Evolutionary conservation across 2,329 filamentous ascomycete species (phyloP), one percentile per base, ranked within the genome.

Genomic region (Ophiostoma montium): DNA sequence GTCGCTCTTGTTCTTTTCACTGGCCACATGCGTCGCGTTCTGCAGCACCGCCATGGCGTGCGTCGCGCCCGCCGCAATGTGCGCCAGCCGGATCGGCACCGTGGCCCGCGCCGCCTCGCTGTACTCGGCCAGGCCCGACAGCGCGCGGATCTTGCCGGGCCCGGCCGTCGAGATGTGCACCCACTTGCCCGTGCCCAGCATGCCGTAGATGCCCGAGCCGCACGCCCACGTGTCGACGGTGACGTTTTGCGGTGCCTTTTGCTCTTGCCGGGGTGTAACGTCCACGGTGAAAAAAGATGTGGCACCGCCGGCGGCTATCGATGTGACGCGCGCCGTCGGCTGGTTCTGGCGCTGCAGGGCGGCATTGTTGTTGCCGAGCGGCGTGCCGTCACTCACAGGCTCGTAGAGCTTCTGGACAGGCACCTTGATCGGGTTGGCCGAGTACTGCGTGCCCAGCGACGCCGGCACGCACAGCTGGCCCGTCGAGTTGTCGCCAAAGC

Each of bases 201-300:
- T 78, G 41, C 92, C 92, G 55, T 76, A 81, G 42, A 95, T 86
- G 5, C 92, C 92, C 54, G 84, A 80, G 13, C 92, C 92, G 54
- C 86, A 89, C 9, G 86, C 79, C 80, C 87, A 96, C 0, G 86
- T 81, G 60, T 96, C 92, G 15, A 80, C 77, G 19, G 33, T 41
- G 21, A 21, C 39, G 2, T 13, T 18, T 33, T 47, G 64, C 27
- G 70, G 18, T n/a, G 21, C 18, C 12, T 15, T n/a, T 23, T 27
- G 10, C n/a, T 15, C 9, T 15, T 23, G 8, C 15, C n/a, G 10
- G 23, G 39, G n/a, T n/a, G 16, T 68, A 3, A 84, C 84, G 60
- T 95, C 88, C 45, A 95, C 74, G 0, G 82, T 86, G 61, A 96
- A 87, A 66, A 87, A 96, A 43, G 82, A 89, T 59, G 88, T 95